Percentiles rank a stretch among this genome's conserved stretches.
phyloP scores from a whole-genome alignment of 2,329 filamentous ascomycete species.

The Trichoderma breve region DNA sequence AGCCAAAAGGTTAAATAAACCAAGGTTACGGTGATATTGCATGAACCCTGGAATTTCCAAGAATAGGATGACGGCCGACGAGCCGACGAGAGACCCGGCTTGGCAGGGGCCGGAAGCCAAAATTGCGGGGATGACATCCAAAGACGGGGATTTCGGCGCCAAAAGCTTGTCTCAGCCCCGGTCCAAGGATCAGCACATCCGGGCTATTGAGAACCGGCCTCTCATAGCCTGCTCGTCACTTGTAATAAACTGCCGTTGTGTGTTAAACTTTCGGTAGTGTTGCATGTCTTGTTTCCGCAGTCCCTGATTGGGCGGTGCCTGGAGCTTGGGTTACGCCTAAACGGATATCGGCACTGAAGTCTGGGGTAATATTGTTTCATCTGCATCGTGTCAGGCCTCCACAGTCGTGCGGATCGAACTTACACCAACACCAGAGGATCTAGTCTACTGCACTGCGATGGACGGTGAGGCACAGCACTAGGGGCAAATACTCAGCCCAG shows the following conservation, averaged over 20 bases:
- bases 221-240: background rate
- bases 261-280: background rate
- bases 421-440: background rate
- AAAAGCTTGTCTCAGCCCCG: background rate
- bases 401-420: background rate
- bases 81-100: background rate
- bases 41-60: background rate
- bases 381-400: background rate
- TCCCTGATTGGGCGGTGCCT: background rate
- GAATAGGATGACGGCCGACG: background rate
- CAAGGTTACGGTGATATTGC: background rate
- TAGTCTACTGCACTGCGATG: background rate
- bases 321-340: background rate
- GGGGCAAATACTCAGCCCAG: background rate
- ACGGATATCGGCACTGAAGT: background rate
- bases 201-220: background rate
- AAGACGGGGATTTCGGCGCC: background rate
- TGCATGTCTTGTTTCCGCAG: background rate
- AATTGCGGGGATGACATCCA: background rate
- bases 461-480: background rate
- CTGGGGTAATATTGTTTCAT: background rate
- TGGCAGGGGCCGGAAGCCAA: background rate
- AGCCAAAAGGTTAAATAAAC: background rate
- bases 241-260: background rate
- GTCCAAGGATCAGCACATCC: background rate